Base-by-base conservation (phyloP, 768 basidiomycete species). In the Holtermanniella nyarrowii region DNA sequence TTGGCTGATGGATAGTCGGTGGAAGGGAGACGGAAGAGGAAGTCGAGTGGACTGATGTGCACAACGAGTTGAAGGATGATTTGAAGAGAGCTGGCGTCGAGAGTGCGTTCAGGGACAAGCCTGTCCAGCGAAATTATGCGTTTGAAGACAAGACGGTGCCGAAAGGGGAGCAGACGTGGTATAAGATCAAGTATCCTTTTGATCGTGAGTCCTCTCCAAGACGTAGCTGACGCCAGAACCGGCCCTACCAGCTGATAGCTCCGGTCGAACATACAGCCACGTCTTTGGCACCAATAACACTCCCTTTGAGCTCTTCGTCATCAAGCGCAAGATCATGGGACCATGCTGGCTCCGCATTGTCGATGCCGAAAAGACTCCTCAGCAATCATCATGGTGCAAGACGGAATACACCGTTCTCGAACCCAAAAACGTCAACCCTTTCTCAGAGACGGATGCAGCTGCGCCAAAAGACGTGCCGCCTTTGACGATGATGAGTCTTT, bases 301-400 rank as follows among this genome's bases (percentile, higher is more conserved):
- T 48, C 85, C 93, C 0, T 99, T 99, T 60, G 95, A 97, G 68
- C 75, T 88, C 10, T 79, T 99, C 18, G 91, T 90, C 1, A 61
- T 97, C 43, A 97, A 97, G 71, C 82, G 90, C 26, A 95, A 91
- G 74, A 95, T 97, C 52, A 96, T 96, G 90, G 95, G 95, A 0
- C 91, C 95, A 0, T 97, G 95, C 67, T 99, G 95, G 95, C 75
- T 99, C 42, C 78, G 83, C 50, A 79, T 99, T 56, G 84, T 84
- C 72, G 78, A 83, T 43, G 83, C 85, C 1, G 72, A 43, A 46
- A 3, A 20, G 27, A n/a, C 10, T n/a, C 27, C 24, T 18, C 13
- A 16, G 26, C 26, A 42, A 5, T 55, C 2, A 26, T 93, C 95
- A 0, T 99, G 95, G 95, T 96, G 91, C 64, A 91, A 91, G 72